These are phyloP conservation scores for Amoeboaphelidium occidentale DNA, from an alignment of 371 early-diverging fungal genomes.

Conservation along the genomic window DNA sequence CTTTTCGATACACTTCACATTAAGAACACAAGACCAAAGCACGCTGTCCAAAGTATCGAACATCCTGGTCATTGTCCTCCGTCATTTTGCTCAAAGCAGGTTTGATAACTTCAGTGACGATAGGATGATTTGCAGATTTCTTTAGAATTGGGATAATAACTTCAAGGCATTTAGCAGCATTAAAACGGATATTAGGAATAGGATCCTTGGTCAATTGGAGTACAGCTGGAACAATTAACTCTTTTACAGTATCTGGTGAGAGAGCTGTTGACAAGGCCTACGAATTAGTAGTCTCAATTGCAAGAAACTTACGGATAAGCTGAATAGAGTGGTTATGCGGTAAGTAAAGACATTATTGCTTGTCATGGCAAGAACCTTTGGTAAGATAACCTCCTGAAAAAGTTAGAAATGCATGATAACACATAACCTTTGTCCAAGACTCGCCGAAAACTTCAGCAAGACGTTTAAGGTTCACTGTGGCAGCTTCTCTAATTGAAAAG, in stretches of 20 bases:
- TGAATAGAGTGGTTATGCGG: slow-evolving; percentile 90
- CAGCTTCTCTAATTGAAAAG: slow-evolving; percentile 90
- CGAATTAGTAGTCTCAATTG: neutral
- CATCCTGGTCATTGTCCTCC: slow-evolving; percentile 75
- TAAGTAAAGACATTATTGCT: slow-evolving; percentile 73
- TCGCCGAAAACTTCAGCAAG: slow-evolving; percentile 89
- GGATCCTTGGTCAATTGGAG: slow-evolving; percentile 62
- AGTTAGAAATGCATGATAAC: no score
- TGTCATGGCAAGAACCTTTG: slow-evolving; percentile 72
- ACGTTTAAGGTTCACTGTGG: slow-evolving; percentile 66
- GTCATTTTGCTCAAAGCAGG: slow-evolving; percentile 56
- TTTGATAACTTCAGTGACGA: slow-evolving; percentile 23
- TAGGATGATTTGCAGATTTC: slow-evolving; percentile 20
- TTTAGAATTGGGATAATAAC: slow-evolving; percentile 52
- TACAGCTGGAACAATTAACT: slow-evolving; percentile 67
- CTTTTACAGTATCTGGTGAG: slow-evolving; percentile 59
- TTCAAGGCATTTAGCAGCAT: slow-evolving; percentile 84
- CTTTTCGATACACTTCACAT: no score
- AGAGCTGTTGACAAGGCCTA: slow-evolving; percentile 71
- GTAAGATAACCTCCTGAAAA: slow-evolving; percentile 63
- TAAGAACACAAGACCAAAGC: no score
- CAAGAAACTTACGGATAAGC: slow-evolving; percentile 43
- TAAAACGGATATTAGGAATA: slow-evolving; percentile 96
- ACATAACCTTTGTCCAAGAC: slow-evolving; percentile 98
- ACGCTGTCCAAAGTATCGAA: slow-evolving; percentile 62